These are phyloP conservation scores for Boletus speciosus DNA, from an alignment of 768 basidiomycete species.

Conservation along the genomic window DNA sequence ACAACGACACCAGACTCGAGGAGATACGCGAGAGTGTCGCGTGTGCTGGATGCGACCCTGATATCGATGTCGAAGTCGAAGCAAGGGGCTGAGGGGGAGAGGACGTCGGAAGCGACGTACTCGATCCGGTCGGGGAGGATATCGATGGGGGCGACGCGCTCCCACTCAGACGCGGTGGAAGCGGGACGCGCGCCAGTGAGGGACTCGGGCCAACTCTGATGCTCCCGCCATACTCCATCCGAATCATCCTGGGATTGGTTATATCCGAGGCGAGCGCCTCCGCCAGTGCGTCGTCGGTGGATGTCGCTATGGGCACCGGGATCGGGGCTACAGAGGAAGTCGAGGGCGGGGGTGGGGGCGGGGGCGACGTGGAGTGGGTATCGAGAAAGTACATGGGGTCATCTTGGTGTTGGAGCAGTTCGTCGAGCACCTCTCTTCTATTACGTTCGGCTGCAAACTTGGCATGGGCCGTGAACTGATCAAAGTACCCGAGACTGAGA, in stretches of 20 bases:
- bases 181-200: conserved; percentile 13
- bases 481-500: conserved; percentile 51
- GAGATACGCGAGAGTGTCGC: conserved; percentile 45
- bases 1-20: conserved; percentile 50
- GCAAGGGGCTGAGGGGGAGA: not conserved
- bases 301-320: conserved; percentile 30
- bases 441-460: conserved; percentile 51
- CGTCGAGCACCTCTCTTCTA: conserved; percentile 54
- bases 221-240: conserved; percentile 3
- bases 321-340: conserved; percentile 26
- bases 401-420: conserved; percentile 62
- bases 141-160: conserved; percentile 24
- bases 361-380: conserved; percentile 6
- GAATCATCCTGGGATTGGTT: conserved; percentile 7
- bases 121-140: conserved; percentile 19
- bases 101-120: conserved; percentile 6
- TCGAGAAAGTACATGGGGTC: conserved; percentile 64
- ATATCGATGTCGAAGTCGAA: not conserved
- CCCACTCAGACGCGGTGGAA: conserved; percentile 22
- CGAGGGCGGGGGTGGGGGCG: not conserved
- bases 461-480: conserved; percentile 55
- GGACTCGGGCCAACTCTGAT: conserved; percentile 11
- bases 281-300: conserved; percentile 36
- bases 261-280: conserved; percentile 37
- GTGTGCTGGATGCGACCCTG: conserved; percentile 20